A percentile compares a stretch with the other conserved stretches of the same genome.
phyloP scores from a whole-genome alignment of 1,139 yeast genomes.

The Scheffersomyces illinoinensis region DNA sequence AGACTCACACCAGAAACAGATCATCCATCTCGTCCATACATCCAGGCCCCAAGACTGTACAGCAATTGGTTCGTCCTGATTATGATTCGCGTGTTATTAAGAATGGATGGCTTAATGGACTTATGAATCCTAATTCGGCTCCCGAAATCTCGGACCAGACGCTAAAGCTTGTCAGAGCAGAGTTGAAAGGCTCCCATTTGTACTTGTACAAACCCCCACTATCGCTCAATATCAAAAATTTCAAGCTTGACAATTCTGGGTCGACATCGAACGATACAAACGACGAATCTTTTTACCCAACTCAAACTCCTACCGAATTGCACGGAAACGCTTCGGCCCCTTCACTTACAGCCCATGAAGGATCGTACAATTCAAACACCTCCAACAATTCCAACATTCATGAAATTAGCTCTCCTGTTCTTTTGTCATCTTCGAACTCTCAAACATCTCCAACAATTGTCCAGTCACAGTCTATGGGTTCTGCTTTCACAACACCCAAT shows the following conservation, averaged over 20 bases:
- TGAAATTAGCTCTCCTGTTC: conserved; percentile 8
- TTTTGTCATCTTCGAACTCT: conserved; percentile 9
- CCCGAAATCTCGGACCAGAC: conserved; percentile 39
- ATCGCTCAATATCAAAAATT: conserved; percentile 48
- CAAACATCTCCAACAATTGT: conserved; percentile 20
- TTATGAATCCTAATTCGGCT: conserved; percentile 31
- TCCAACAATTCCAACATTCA: conserved; percentile 17
- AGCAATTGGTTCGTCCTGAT: conserved; percentile 31
- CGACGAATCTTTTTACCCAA: neutral
- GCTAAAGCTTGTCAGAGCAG: conserved; percentile 56
- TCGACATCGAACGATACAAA: neutral
- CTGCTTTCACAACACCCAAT: conserved; percentile 3
- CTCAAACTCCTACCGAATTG: neutral
- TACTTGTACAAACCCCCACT: conserved; percentile 56
- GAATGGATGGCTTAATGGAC: conserved; percentile 48
- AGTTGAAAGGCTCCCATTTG: conserved; percentile 63
- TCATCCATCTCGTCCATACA: neutral
- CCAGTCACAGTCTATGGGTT: neutral
- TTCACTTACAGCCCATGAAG: conserved; percentile 10
- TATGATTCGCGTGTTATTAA: conserved; percentile 34
- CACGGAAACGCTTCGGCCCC: conserved; percentile 1
- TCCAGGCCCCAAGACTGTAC: conserved; percentile 8
- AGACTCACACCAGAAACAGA: neutral
- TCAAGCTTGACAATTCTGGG: conserved; percentile 15
- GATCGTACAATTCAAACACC: conserved; percentile 16